These are phyloP conservation scores for Eutreptiella sp. DNA, from an alignment of 208 protist species.

Conservation along the genomic window DNA sequence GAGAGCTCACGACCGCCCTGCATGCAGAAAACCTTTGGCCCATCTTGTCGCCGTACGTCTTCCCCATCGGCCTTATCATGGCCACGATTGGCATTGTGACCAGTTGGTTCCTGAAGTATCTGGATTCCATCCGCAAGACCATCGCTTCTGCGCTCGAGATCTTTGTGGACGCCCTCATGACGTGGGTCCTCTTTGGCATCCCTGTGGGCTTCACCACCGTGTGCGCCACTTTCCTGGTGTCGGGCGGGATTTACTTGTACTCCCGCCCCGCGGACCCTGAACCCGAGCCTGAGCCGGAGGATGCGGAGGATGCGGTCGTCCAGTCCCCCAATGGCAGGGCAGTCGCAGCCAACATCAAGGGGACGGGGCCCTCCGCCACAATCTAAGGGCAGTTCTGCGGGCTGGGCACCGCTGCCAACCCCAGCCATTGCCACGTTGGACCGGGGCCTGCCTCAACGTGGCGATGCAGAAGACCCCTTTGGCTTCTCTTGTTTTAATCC, in stretches of 20 bases:
- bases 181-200: conserved; percentile 19
- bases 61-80: conserved; percentile 14
- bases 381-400: no score
- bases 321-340: no score
- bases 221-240: conserved; percentile 5
- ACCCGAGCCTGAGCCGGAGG: no score
- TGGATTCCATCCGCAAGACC: conserved; percentile 15
- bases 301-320: no score
- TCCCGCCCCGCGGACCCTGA: background rate
- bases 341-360: no score
- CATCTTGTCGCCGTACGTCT: background rate
- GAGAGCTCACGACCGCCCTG: background rate
- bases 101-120: conserved; percentile 14
- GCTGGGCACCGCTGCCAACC: no score
- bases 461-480: no score
- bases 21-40: background rate
- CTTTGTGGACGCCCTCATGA: conserved; percentile 15
- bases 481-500: no score
- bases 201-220: conserved; percentile 4
- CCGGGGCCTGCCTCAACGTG: no score
- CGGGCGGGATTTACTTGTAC: conserved; percentile 1
- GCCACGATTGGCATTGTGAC: conserved; percentile 15
- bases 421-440: no score
- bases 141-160: conserved; percentile 22
- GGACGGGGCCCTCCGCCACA: no score